Conservation (phyloP, 1,139 yeast genomes). For the Chernovozyma sophiae-reginae region DNA sequence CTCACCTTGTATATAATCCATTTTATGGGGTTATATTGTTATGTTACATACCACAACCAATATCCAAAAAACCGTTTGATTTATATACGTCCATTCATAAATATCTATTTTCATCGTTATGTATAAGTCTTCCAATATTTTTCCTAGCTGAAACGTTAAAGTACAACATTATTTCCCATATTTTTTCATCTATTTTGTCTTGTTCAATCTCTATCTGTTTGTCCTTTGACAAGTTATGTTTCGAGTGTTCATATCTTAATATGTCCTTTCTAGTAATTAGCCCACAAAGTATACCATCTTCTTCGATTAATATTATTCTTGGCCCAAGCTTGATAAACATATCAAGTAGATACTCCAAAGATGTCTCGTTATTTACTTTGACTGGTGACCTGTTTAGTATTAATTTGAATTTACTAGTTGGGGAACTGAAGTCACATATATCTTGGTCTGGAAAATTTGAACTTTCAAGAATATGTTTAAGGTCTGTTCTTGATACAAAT, state of each 20-base stretch:
- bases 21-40: no score
- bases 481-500: conserved; percentile 31
- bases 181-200: conserved; percentile 27
- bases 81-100: no score
- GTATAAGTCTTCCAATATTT: conserved; percentile 27
- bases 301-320: conserved; percentile 62
- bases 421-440: conserved; percentile 10
- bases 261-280: conserved; percentile 66
- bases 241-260: conserved; percentile 47
- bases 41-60: no score
- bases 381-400: conserved; percentile 62
- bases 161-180: conserved; percentile 34
- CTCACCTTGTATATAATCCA: no score
- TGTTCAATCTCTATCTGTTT: conserved; percentile 12
- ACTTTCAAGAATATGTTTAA: conserved; percentile 19
- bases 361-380: conserved; percentile 48
- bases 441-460: conserved; percentile 2
- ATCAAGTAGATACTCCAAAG: conserved; percentile 62
- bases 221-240: conserved; percentile 20
- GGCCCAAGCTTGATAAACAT: conserved; percentile 82
- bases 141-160: conserved; percentile 18
- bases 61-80: no score
- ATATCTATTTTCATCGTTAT: conserved; percentile 25
- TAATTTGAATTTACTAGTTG: conserved; percentile 33
- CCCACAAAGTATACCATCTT: conserved; percentile 52